phyloP scores from a whole-genome alignment of 495 filamentous ascomycete genomes.

The Penicillium cosmopolitanum region DNA sequence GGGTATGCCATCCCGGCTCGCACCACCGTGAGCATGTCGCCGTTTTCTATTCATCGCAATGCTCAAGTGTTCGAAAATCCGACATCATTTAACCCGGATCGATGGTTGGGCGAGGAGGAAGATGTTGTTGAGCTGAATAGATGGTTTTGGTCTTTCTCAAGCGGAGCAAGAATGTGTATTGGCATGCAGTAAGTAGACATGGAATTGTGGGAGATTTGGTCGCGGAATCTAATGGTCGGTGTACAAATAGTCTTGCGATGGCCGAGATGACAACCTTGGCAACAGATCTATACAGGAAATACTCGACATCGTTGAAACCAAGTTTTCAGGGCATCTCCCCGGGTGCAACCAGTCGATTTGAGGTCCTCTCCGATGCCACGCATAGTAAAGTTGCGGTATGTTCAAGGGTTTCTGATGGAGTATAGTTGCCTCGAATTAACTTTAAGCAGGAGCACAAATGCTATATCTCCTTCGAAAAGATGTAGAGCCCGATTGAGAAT shows the following conservation, averaged over 20 bases:
- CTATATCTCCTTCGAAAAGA: not conserved
- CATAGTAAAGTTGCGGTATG: not conserved
- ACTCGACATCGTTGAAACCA: not conserved
- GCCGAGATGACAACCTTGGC: not conserved
- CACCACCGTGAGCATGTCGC: slow-evolving; percentile 62
- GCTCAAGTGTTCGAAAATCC: slow-evolving; percentile 54
- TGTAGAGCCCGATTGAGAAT: not conserved
- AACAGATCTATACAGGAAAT: not conserved
- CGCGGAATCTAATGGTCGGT: not conserved
- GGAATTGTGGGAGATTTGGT: not conserved
- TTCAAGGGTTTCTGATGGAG: not conserved
- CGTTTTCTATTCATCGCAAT: slow-evolving; percentile 67
- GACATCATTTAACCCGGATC: slow-evolving; percentile 55
- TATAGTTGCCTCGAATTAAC: not conserved
- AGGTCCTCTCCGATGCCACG: not conserved
- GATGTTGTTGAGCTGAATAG: slow-evolving; percentile 54
- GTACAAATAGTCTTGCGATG: not conserved
- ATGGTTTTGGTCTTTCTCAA: slow-evolving; percentile 79
- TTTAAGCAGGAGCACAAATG: not conserved
- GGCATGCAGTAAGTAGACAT: slow-evolving; percentile 53
- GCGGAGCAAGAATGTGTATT: slow-evolving; percentile 77
- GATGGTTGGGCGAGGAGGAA: slow-evolving; percentile 51
- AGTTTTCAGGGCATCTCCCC: not conserved
- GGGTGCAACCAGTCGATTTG: not conserved
- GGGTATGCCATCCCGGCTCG: slow-evolving; percentile 55